Percentiles rank a stretch among this genome's conserved stretches.
Evolutionary conservation across 78 protist species (phyloP).

Genomic region (Emiliania huxleyi): DNA sequence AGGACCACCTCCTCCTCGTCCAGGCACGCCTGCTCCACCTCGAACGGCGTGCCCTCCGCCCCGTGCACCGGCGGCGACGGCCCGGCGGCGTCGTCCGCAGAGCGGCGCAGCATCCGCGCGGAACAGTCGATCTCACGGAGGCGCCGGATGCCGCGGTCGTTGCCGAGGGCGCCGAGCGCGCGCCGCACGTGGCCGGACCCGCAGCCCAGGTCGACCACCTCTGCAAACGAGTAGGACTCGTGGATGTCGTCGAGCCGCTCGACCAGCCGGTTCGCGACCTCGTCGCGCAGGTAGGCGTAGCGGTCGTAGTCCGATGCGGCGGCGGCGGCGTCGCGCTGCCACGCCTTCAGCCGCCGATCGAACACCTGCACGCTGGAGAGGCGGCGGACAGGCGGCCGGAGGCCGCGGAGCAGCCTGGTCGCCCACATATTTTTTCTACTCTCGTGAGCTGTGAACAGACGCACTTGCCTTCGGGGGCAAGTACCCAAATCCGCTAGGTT

Average conservation of each 20-base stretch:
- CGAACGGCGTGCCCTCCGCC: not conserved
- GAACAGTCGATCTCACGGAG: not conserved
- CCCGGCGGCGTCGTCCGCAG: not conserved
- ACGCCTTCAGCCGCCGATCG: not conserved
- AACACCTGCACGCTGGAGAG: not conserved
- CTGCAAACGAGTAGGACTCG: not conserved
- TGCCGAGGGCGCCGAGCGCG: not conserved
- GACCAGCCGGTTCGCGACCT: not conserved
- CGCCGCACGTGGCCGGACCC: not conserved
- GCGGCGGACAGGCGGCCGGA: too few relatives aligned
- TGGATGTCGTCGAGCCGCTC: conserved; percentile 9
- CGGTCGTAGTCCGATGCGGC: not conserved
- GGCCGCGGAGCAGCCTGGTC: too few relatives aligned
- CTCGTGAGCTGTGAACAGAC: too few relatives aligned
- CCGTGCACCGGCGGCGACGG: not conserved
- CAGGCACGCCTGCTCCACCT: not conserved
- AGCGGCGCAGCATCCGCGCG: not conserved
- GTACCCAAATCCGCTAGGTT: too few relatives aligned
- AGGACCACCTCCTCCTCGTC: not conserved
- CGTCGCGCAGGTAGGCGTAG: not conserved
- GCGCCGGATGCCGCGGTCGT: not conserved
- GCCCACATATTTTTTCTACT: too few relatives aligned
- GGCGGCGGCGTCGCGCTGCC: not conserved
- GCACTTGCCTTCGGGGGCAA: too few relatives aligned
- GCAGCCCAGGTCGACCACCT: conserved; percentile 14